phyloP scores from a whole-genome alignment of 2,329 filamentous ascomycete species.

The Diplodia scrobiculata region DNA sequence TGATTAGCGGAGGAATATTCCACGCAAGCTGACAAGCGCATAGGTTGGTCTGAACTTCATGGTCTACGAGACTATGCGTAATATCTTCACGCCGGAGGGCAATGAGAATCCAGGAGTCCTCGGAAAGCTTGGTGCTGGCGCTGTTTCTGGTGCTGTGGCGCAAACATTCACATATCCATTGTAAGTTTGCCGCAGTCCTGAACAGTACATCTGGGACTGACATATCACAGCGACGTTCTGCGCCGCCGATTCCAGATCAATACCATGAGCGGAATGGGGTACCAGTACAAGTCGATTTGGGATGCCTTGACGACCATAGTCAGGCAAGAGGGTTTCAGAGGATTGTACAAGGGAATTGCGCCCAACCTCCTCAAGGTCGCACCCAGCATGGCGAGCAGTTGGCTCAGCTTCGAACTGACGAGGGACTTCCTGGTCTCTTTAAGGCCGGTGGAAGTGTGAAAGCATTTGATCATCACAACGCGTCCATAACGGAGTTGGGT shows the following conservation, averaged over 20 bases:
- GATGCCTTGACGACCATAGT: slow-evolving; percentile 84
- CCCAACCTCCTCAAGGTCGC: slow-evolving; percentile 96
- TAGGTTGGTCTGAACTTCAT: slow-evolving; percentile 90
- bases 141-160: slow-evolving; percentile 91
- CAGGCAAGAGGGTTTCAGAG: slow-evolving; percentile 76
- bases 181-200: slow-evolving; percentile 56
- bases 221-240: slow-evolving; percentile 74
- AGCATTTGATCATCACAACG: neutral
- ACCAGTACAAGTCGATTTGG: slow-evolving; percentile 84
- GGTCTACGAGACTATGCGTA: slow-evolving; percentile 89
- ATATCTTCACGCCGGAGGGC: slow-evolving; percentile 82
- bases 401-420: slow-evolving; percentile 94
- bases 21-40: slow-evolving; percentile 52
- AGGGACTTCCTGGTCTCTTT: slow-evolving; percentile 78
- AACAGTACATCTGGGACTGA: neutral
- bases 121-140: slow-evolving; percentile 85
- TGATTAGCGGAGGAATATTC: slow-evolving; percentile 47
- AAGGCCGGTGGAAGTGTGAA: slow-evolving; percentile 13
- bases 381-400: slow-evolving; percentile 97
- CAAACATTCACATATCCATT: slow-evolving; percentile 99
- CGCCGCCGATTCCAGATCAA: slow-evolving; percentile 97
- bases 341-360: slow-evolving; percentile 93
- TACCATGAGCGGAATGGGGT: slow-evolving; percentile 98
- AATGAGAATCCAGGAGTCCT: slow-evolving; percentile 76
- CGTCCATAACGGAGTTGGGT: neutral